Conservation (phyloP, 2,329 filamentous ascomycete species). For the Colletotrichum coccodes region DNA sequence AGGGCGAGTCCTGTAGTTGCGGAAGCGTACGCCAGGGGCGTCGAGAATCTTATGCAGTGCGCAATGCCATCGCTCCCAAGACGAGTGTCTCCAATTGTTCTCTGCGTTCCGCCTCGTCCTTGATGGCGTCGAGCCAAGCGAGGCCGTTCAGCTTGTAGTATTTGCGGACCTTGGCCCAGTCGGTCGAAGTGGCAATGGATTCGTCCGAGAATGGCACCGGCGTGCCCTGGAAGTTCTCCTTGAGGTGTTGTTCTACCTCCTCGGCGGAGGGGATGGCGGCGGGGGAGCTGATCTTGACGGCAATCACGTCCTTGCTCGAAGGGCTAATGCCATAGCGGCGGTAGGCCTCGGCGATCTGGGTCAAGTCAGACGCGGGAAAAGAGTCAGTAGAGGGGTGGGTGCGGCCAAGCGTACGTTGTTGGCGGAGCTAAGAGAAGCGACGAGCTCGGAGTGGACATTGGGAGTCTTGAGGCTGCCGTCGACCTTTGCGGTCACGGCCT, state of each 20-base stretch:
- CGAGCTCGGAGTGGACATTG: constrained; percentile 90
- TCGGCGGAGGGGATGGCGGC: constrained; percentile 57
- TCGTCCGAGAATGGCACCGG: constrained; percentile 70
- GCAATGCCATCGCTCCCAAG: constrained; percentile 81
- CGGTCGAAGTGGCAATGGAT: constrained; percentile 66
- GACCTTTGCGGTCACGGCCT: constrained; percentile 75
- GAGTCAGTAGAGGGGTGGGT: neutral
- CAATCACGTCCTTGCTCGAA: constrained; percentile 76
- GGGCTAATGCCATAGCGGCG: constrained; percentile 85
- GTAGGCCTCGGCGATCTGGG: constrained; percentile 90
- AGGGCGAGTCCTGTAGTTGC: neutral
- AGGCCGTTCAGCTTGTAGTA: constrained; percentile 83
- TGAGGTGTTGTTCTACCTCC: constrained; percentile 68
- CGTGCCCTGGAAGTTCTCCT: constrained; percentile 69
- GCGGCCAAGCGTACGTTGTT: constrained; percentile 72
- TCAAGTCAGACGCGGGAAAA: neutral
- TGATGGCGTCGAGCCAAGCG: constrained; percentile 58
- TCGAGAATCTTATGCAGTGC: constrained; percentile 55
- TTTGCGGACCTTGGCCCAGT: constrained; percentile 79
- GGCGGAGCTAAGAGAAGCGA: constrained; percentile 81
- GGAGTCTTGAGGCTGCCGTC: constrained; percentile 76
- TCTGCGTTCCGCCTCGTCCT: constrained; percentile 53
- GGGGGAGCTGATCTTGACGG: constrained; percentile 78
- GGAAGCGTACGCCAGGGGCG: neutral
- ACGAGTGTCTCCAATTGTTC: constrained; percentile 75